Evolutionary conservation across 2,329 filamentous ascomycete species (phyloP).

Genomic region (Colletotrichum cordylinicola): DNA sequence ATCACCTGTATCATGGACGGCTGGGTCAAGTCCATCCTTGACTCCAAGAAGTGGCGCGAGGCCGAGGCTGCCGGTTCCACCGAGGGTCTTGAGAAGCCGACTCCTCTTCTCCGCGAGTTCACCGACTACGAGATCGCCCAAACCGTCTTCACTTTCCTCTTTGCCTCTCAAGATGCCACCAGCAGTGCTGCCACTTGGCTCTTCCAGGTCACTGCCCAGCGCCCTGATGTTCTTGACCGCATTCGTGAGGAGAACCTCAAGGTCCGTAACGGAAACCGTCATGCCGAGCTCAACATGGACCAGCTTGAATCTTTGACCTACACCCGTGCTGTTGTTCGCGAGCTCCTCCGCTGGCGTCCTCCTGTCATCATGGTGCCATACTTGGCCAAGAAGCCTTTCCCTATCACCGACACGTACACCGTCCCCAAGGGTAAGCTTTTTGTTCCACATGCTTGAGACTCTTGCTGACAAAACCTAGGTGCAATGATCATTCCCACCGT

Average conservation of each 20-base stretch:
- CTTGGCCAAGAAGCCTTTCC: conserved; percentile 92
- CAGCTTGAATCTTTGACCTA: conserved; percentile 88
- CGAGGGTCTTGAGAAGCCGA: conserved; percentile 79
- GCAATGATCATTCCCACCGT: conserved; percentile 95
- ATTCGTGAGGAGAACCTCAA: conserved; percentile 89
- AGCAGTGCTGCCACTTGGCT: conserved; percentile 93
- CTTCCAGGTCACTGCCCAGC: conserved; percentile 92
- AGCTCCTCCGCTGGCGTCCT: conserved; percentile 91
- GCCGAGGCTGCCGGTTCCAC: conserved; percentile 75
- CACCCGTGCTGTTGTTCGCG: conserved; percentile 89
- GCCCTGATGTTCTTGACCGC: conserved; percentile 89
- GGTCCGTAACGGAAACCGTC: conserved; percentile 75
- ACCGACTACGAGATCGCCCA: conserved; percentile 90
- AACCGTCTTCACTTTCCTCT: conserved; percentile 95
- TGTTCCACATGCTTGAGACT: not conserved
- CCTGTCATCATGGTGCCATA: conserved; percentile 98
- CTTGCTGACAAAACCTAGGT: conserved; percentile 46
- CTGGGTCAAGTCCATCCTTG: conserved; percentile 89
- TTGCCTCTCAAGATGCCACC: conserved; percentile 96
- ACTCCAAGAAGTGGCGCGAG: conserved; percentile 82
- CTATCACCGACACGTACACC: conserved; percentile 87
- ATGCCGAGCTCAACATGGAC: conserved; percentile 78
- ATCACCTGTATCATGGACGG: conserved; percentile 93
- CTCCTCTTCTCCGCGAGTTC: conserved; percentile 83
- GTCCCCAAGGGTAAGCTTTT: conserved; percentile 75